Evolutionary conservation across 192 early-diverging fungal species (phyloP), one percentile per base, ranked within the genome.

Genomic region (Backusella tuberculispora): DNA sequence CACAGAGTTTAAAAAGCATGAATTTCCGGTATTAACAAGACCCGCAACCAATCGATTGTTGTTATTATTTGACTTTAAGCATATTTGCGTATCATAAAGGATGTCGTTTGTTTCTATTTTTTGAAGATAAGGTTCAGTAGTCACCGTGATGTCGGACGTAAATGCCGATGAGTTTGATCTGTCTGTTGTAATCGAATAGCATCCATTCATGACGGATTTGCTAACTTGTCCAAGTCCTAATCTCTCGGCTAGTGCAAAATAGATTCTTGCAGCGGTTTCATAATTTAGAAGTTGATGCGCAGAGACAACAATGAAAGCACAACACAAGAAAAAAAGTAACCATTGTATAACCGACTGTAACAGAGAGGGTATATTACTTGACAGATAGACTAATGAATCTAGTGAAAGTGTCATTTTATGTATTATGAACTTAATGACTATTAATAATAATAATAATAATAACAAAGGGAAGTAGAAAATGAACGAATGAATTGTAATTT

Each of bases 1-100:
- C 9, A 95, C 93, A 26, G 92, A 92, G 83, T 97, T 97, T 80
- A 97, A 87, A 74, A 97, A 97, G 79, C 96, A 97, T 43, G 94
- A 93, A 77, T 97, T 97, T 63, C 96, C 96, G 21, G 92, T 88
- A 69, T 97, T 97, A 63, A 92, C 85, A 50, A 97, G 85, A 7
- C 96, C 96, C 2, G 74, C 68, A 42, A 75, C 67, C 17, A 74
- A 43, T 66, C 3, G 37, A 38, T 47, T 45, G 21, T 34, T 24
- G n/a, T 46, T 26, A 14, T 69, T 14, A 45, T 34, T 34, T 34
- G 26, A 37, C 6, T 26, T 21, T 29, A 69, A 43, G 42, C 68
- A 69, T 69, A 69, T 41, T 19, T 21, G 15, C 17, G 66, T 67
- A 42, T 67, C 66, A 60, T 60, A 60, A 60, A 60, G 21, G 21